Evolutionary conservation across 2,329 filamentous ascomycete genomes (phyloP), one percentile per base, ranked within the genome.

Genomic region (Thyridium curvatum): DNA sequence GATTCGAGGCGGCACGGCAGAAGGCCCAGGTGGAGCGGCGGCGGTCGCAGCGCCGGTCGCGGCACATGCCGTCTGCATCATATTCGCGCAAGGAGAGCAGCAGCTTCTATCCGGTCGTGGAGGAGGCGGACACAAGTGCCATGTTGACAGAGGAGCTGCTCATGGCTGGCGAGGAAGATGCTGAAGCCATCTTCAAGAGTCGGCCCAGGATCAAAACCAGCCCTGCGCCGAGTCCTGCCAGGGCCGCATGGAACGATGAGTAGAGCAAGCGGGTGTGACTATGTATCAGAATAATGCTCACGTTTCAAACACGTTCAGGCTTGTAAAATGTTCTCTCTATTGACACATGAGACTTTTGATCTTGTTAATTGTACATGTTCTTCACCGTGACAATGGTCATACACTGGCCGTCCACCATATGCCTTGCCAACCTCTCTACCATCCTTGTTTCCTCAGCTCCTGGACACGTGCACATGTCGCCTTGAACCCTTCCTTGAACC

Each of bases 151-250:
- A 91, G 52, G 75, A 82, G 46, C 62, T 94, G 31, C 80, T 94
- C 41, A 61, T 63, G 32, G 59, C 50, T 18, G 72, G 72, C 13
- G 73, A 82, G 39, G 81, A 87, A 47, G 87, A 94, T 43, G 85
- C 88, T 58, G 83, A 85, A 42, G 84, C 82, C 18, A 82, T 95
- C 1, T 96, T 96, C 58, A 86, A 82, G 62, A 90, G 86, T 46
- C 65, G 90, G 47, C 90, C 90, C 0, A 84, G 81, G 59, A 79
- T 96, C 48, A 82, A 82, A 46, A 77, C 77, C 10, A 94, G 88
- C 56, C 88, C 89, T 2, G 57, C 79, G 3, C 64, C 67, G 8
- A 74, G 67, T 40, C 74, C 74, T 3, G 61, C 55, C 6, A 64
- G 57, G 41, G 42, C 32, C 9, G 36, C 28, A 21, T 51, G 49